These are phyloP conservation scores for Apophysomyces trapeziformis DNA, from an alignment of 371 early-diverging fungal species.

Conservation along the genomic window DNA sequence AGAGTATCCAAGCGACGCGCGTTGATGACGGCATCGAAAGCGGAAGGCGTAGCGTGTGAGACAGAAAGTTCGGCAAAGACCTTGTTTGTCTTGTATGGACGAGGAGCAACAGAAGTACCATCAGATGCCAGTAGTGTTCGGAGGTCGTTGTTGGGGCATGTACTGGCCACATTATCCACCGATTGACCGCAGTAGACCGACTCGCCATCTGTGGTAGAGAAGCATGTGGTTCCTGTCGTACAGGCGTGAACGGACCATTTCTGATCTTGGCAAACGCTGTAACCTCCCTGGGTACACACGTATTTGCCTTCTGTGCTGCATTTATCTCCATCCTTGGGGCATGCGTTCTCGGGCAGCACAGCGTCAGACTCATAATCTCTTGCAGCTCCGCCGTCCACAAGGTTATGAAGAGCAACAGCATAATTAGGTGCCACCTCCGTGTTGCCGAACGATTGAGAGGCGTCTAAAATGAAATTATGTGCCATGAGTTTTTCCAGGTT, in stretches of 20 bases:
- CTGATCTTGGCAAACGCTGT: slow-evolving; percentile 33
- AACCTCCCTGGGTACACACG: slow-evolving; percentile 25
- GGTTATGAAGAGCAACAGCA: slow-evolving; percentile 33
- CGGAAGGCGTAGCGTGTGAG: slow-evolving; percentile 11
- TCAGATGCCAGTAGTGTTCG: neutral
- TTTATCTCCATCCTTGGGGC: slow-evolving; percentile 18
- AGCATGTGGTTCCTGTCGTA: slow-evolving; percentile 30
- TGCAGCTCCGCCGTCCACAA: slow-evolving; percentile 25
- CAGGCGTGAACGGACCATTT: slow-evolving; percentile 34
- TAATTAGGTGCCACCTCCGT: slow-evolving; percentile 34
- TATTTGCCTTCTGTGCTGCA: slow-evolving; percentile 24
- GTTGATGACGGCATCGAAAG: slow-evolving; percentile 36
- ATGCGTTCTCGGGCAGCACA: neutral
- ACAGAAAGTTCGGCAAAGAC: slow-evolving; percentile 35
- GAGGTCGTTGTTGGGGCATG: slow-evolving; percentile 19
- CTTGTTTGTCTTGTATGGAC: slow-evolving; percentile 29
- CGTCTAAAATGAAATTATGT: slow-evolving; percentile 22
- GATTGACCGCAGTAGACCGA: slow-evolving; percentile 44
- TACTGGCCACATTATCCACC: slow-evolving; percentile 1
- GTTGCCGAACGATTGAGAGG: slow-evolving; percentile 48
- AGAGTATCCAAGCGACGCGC: slow-evolving; percentile 33
- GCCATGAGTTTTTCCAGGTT: neutral
- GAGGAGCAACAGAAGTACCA: slow-evolving; percentile 16
- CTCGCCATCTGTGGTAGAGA: slow-evolving; percentile 33
- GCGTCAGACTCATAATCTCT: neutral